These are phyloP conservation scores for Aspergillus pseudoviridinutans DNA, from an alignment of 2,329 filamentous ascomycete species.

Conservation along the genomic window DNA sequence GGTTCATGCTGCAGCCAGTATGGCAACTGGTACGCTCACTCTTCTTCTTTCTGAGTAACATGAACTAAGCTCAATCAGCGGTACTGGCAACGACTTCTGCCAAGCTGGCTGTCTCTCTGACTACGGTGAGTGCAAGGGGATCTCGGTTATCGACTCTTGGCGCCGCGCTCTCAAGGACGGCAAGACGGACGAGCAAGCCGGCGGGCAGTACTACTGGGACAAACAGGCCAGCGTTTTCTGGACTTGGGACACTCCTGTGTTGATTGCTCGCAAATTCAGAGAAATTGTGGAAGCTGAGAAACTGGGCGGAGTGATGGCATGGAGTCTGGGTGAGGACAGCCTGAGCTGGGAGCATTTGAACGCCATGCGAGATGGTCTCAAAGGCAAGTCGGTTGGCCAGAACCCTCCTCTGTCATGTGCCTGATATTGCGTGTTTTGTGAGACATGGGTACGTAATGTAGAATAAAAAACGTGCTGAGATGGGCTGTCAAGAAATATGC, in stretches of 20 bases:
- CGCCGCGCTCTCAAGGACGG: slow-evolving; percentile 52
- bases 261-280: slow-evolving; percentile 60
- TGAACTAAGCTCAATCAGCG: slow-evolving; percentile 19
- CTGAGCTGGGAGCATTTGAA: slow-evolving; percentile 42
- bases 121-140: slow-evolving; percentile 41
- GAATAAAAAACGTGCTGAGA: too few species aligned
- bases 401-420: too few species aligned
- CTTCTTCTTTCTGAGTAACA: not conserved
- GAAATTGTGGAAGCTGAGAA: slow-evolving; percentile 53
- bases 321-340: slow-evolving; percentile 67
- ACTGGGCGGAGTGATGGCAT: slow-evolving; percentile 70
- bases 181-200: slow-evolving; percentile 53
- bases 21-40: slow-evolving; percentile 30
- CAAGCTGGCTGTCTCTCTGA: slow-evolving; percentile 33
- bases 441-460: too few species aligned
- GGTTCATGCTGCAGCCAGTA: slow-evolving; percentile 34
- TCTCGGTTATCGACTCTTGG: slow-evolving; percentile 56
- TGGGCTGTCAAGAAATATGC: too few species aligned
- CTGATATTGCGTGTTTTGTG: too few species aligned
- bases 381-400: too few species aligned
- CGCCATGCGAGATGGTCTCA: slow-evolving; percentile 32
- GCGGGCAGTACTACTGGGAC: slow-evolving; percentile 69
- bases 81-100: slow-evolving; percentile 29
- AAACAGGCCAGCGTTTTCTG: slow-evolving; percentile 59
- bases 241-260: slow-evolving; percentile 65